Base-by-base conservation (phyloP, 1,284 basidiomycete genomes). In the Polyporus tsugae region DNA sequence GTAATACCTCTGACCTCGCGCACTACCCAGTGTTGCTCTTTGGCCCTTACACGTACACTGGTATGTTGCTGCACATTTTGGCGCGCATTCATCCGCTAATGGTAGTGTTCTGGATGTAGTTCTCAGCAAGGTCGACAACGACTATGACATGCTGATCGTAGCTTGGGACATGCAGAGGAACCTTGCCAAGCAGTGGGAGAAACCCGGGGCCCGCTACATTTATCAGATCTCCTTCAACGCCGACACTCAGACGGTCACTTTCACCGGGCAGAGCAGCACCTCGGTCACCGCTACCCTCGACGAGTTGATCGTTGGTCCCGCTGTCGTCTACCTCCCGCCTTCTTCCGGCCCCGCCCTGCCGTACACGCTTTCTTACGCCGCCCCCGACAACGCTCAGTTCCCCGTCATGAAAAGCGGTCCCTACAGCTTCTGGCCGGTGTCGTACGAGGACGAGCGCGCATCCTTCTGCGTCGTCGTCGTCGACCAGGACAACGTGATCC, bases 141-240 rank as follows among this genome's bases (percentile, higher is more conserved):
- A 6, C 29, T 17, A 55, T 13, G 9, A 7, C 53, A 55, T 55
- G 53, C 9, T 55, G 53, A 55, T 55, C 25, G 53, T 55, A 4
- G 53, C 53, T 29, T 55, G 53, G 53, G 53, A 55, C 17, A 55
- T 35, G 29, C 29, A 55, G 33, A 55, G 53, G 53, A 55, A 55
- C 53, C 53, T 55, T 4, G 33, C 35, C 29, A 55, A 55, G 53
- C 53, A 55, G 29, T 55, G 53, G 53, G 3, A 17, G 13, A 55
- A 55, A 9, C 53, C 15, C 53, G 53, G 53, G 7, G 53, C 53
- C 53, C 53, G 53, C 53, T 35, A 55, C 53, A n/a, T 55, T 10
- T 55, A 4, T 0, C 13, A 55, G 33, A 55, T 55, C 29, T 11
- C 53, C 6, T 55, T 19, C 29, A 6, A 55, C 17, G 29, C 29